phyloP scores from a whole-genome alignment of 1,139 yeast species.

The Candida gigantensis region DNA sequence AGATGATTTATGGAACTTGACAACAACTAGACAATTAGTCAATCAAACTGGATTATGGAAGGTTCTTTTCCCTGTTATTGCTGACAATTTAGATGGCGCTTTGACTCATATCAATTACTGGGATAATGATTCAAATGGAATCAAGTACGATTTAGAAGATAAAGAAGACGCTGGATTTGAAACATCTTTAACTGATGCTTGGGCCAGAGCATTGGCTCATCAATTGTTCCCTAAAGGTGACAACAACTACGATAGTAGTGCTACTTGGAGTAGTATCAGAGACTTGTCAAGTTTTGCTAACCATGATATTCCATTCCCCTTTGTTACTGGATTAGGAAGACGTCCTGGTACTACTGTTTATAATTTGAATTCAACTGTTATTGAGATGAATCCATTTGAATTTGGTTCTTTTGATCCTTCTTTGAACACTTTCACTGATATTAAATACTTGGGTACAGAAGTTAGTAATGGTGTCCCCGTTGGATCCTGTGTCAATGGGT shows the following conservation, averaged over 20 bases:
- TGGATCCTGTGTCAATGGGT: conserved; percentile 60
- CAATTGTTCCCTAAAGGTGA: conserved; percentile 34
- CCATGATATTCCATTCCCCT: conserved; percentile 45
- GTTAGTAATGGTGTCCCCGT: conserved; percentile 56
- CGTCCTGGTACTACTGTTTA: conserved; percentile 35
- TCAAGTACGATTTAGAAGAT: conserved; percentile 27
- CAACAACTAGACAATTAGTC: conserved; percentile 29
- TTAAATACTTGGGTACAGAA: conserved; percentile 56
- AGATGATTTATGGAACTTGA: conserved; percentile 41
- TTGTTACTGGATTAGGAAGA: conserved; percentile 38
- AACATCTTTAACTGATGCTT: conserved; percentile 34
- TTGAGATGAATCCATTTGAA: conserved; percentile 46
- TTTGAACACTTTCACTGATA: conserved; percentile 38
- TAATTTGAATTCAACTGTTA: conserved; percentile 37
- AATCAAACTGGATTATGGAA: conserved; percentile 25
- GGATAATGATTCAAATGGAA: conserved; percentile 24
- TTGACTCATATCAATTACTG: conserved; percentile 34
- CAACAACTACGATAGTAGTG: conserved; percentile 24
- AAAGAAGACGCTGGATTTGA: conserved; percentile 37
- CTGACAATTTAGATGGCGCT: conserved; percentile 25
- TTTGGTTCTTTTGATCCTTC: conserved; percentile 46
- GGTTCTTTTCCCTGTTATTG: conserved; percentile 24
- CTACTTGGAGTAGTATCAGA: conserved; percentile 37
- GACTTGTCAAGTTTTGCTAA: conserved; percentile 27
- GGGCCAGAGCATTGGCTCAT: conserved; percentile 43